These are phyloP conservation scores for Mantamonas sphyraenae DNA, from an alignment of 78 protist genomes.

Conservation along the genomic window DNA sequence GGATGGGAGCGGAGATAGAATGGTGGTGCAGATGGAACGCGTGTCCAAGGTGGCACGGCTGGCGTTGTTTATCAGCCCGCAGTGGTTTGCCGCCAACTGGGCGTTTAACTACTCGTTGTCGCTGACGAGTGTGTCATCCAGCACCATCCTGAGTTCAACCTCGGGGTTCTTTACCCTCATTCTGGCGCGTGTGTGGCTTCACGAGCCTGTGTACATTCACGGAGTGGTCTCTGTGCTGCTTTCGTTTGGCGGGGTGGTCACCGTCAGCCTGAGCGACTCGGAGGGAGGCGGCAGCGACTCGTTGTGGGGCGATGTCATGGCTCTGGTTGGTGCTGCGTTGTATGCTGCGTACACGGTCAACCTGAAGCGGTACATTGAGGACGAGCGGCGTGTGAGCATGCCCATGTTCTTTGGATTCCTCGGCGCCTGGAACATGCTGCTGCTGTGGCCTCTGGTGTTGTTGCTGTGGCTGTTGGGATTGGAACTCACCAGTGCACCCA, in stretches of 20 bases:
- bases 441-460: slow-evolving; percentile 23
- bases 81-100: slow-evolving; percentile 44
- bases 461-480: slow-evolving; percentile 15
- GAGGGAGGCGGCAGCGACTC: not conserved
- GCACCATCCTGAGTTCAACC: slow-evolving; percentile 26
- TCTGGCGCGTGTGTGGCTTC: not conserved
- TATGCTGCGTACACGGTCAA: slow-evolving; percentile 50
- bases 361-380: not conserved
- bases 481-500: not conserved
- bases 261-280: not conserved
- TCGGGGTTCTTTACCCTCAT: slow-evolving; percentile 25
- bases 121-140: slow-evolving; percentile 30
- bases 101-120: slow-evolving; percentile 22
- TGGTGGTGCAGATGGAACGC: not conserved
- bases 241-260: slow-evolving; percentile 14
- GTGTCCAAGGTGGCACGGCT: not conserved
- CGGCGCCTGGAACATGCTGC: slow-evolving; percentile 23
- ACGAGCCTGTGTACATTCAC: not conserved
- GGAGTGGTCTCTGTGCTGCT: slow-evolving; percentile 3
- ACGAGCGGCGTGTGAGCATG: slow-evolving; percentile 15
- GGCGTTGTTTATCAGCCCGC: slow-evolving; percentile 6
- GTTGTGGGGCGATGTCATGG: slow-evolving; percentile 31
- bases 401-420: slow-evolving; percentile 41
- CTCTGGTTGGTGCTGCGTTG: slow-evolving; percentile 29
- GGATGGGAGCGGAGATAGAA: not conserved